Base-by-base conservation (phyloP, 768 basidiomycete genomes). In the Lentinus tigrinus region DNA sequence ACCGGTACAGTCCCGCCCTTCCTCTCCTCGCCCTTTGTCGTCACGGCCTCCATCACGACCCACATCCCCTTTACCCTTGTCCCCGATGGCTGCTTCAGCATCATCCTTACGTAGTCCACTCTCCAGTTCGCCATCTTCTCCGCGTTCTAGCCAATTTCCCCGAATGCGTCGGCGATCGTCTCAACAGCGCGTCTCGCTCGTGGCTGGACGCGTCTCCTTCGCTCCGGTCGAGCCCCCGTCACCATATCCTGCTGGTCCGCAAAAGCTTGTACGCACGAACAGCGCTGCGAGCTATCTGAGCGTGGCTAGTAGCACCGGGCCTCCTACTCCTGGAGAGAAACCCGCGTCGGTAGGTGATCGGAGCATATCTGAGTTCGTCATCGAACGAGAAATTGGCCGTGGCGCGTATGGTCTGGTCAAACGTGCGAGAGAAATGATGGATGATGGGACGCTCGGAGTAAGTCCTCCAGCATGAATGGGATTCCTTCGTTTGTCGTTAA, bases 341-440 rank as follows among this genome's bases (percentile, higher is more conserved):
- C 58, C 84, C 79, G 58, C 72, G 76, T 52, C 63, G 10, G 61
- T 61, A n/a, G 74, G 88, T 44, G 82, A 84, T 34, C 81, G 87
- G 59, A 91, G 81, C 60, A 94, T 98, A 60, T 87, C 87, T 5
- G 89, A 94, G 65, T 97, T 91, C 69, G 81, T 88, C 21, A 88
- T 97, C 54, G 85, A 94, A 65, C 82, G 82, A 44, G 94, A 96
- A 68, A 91, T 95, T 24, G 96, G 96, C 14, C 82, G 93, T 56
- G 96, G 95, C 10, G 96, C 96, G 11, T 98, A 98, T 72, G 96
- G 96, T 2, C 78, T 98, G 42, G 96, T 99, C 38, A 95, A 96
- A 72, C 81, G 92, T 54, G 96, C 86, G 2, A 81, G 91, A 61
- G 91, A 95, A 68, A 88, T 88, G 63, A 81, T 78, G 37, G 66